phyloP scores from a whole-genome alignment of 140 eudicot species.

The Anethum foeniculum region DNA sequence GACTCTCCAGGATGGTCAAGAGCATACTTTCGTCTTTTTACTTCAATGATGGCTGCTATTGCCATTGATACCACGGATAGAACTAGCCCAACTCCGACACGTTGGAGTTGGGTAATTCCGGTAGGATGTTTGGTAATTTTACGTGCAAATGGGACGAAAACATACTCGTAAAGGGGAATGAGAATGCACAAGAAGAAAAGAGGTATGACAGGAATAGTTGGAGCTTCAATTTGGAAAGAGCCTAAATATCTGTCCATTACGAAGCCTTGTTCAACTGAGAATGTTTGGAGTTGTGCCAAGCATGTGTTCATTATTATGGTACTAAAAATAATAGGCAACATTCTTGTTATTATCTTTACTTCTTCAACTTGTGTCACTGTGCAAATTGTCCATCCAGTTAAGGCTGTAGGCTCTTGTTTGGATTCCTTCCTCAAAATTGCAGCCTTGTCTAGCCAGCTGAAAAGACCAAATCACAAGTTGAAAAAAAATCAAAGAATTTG shows the following conservation, averaged over 20 bases:
- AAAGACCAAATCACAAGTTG: background rate
- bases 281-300: conserved; percentile 76
- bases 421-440: conserved; percentile 38
- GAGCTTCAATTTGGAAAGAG: conserved; percentile 32
- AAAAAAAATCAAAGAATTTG: background rate
- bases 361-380: conserved; percentile 77
- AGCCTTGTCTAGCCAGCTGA: conserved; percentile 68
- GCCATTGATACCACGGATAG: conserved; percentile 69
- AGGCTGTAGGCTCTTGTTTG: conserved; percentile 23
- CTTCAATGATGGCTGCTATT: conserved; percentile 52
- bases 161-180: conserved; percentile 49
- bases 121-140: conserved; percentile 62
- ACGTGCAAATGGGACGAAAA: conserved; percentile 60
- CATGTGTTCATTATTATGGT: conserved; percentile 74
- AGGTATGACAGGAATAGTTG: conserved; percentile 63
- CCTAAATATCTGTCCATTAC: conserved; percentile 54
- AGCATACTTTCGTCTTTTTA: conserved; percentile 44
- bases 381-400: conserved; percentile 41
- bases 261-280: conserved; percentile 64
- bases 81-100: conserved; percentile 77
- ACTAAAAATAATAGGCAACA: conserved; percentile 22
- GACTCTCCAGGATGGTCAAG: conserved; percentile 33
- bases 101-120: conserved; percentile 71
- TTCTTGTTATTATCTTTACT: conserved; percentile 49
- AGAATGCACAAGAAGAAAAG: conserved; percentile 53